Percentiles rank a stretch among this genome's conserved stretches.
Evolutionary conservation across 163 green algal genomes (phyloP).

Genomic region (Chloromonas sp.): DNA sequence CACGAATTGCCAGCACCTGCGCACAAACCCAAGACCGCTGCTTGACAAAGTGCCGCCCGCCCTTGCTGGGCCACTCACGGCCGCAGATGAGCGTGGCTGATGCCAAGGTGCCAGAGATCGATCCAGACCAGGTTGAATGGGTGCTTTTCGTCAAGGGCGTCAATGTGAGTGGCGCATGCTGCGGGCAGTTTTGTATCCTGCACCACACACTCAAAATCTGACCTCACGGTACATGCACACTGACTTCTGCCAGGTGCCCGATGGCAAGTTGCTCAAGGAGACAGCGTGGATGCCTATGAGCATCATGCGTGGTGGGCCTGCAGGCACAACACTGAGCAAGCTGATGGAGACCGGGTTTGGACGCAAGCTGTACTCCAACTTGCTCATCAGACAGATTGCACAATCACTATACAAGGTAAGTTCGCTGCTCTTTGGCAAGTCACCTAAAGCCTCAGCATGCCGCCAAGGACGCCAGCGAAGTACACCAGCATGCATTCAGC

Average conservation of each 20-base stretch:
- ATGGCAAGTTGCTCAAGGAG: constrained; percentile 20
- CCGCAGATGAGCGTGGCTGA: neutral
- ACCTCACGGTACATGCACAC: no score
- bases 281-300: constrained; percentile 68
- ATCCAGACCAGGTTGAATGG: neutral
- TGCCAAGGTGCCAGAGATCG: neutral
- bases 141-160: neutral
- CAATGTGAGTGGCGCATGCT: neutral
- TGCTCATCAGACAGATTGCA: constrained; percentile 73
- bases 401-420: constrained; percentile 66
- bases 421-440: neutral
- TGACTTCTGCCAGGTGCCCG: neutral
- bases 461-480: no score
- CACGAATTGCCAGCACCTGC: neutral
- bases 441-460: no score
- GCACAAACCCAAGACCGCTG: neutral
- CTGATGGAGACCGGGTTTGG: constrained; percentile 64
- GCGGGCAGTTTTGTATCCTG: no score
- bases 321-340: constrained; percentile 32
- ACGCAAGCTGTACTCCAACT: constrained; percentile 64
- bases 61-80: neutral
- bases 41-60: neutral
- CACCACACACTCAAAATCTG: no score
- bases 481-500: no score
- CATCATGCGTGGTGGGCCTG: constrained; percentile 71